Evolutionary conservation across 306 rosid species (phyloP).

Genomic region (Cucumis hystrix): DNA sequence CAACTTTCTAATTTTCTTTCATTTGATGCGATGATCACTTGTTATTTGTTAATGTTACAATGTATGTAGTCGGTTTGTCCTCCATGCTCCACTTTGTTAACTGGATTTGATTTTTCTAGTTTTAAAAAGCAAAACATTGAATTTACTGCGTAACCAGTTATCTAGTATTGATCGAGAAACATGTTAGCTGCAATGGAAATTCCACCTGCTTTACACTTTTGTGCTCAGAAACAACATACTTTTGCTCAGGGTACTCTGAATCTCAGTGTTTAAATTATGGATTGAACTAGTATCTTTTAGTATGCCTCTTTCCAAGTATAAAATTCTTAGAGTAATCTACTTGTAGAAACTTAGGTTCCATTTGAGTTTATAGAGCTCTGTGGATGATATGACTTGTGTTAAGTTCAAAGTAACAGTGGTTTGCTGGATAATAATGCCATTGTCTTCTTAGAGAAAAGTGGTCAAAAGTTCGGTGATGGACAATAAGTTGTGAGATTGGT

Average conservation of each 20-base stretch:
- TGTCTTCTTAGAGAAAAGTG: not conserved
- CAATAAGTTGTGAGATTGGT: not conserved
- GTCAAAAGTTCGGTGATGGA: not conserved
- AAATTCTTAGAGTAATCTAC: not conserved
- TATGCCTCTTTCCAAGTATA: not conserved
- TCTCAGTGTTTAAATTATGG: not conserved
- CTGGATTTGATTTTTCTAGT: not conserved
- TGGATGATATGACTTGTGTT: not conserved
- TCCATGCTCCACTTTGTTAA: not conserved
- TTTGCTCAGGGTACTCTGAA: not conserved
- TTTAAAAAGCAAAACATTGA: not conserved
- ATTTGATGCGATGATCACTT: not conserved
- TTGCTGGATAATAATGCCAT: not conserved
- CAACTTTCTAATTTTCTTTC: not conserved
- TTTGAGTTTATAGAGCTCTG: not conserved
- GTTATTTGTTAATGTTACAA: not conserved
- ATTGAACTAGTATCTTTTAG: not conserved
- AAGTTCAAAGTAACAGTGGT: not conserved
- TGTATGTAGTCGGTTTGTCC: not conserved
- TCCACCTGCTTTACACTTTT: not conserved
- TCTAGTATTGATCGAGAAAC: not conserved
- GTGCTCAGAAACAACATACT: not conserved
- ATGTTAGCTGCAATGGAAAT: not conserved
- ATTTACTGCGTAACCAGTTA: not conserved
- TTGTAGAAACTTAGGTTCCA: not conserved